Percentiles rank a stretch among this genome's conserved stretches.
Conservation (phyloP, 2,329 filamentous ascomycete species). For the Fusarium coicis region DNA sequence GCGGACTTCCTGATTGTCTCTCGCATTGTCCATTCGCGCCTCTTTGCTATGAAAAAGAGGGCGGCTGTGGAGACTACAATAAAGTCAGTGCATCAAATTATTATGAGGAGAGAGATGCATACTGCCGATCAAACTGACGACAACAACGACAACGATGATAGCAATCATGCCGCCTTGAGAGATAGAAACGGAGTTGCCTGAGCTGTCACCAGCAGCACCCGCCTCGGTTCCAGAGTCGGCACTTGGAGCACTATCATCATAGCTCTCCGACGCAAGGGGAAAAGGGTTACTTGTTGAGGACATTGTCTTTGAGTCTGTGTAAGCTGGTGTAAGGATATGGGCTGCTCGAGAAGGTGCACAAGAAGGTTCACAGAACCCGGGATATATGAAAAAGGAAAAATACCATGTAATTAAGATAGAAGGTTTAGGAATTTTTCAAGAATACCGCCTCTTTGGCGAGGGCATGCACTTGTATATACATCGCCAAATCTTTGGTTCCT, state of each 20-base stretch:
- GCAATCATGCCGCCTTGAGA: conserved; percentile 77
- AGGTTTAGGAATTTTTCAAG: background rate
- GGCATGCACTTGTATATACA: conserved; percentile 43
- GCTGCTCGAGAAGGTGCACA: conserved; percentile 1
- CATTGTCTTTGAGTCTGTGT: conserved; percentile 47
- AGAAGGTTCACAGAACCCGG: conserved; percentile 37
- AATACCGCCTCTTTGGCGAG: conserved; percentile 12
- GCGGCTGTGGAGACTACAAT: conserved; percentile 68
- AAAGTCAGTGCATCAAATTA: conserved; percentile 21
- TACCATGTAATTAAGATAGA: conserved; percentile 10
- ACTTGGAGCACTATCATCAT: conserved; percentile 51
- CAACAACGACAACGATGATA: conserved; percentile 77
- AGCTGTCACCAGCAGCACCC: conserved; percentile 73
- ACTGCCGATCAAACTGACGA: conserved; percentile 77
- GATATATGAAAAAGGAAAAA: conserved; percentile 13
- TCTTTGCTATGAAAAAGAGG: conserved; percentile 85
- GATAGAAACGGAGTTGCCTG: conserved; percentile 67
- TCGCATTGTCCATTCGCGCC: conserved; percentile 83
- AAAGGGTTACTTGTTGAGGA: conserved; percentile 53
- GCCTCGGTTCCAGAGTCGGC: conserved; percentile 61
- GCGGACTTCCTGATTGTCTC: conserved; percentile 77
- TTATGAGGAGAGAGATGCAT: conserved; percentile 46
- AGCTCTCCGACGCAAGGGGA: conserved; percentile 56
- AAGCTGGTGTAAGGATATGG: conserved; percentile 7
- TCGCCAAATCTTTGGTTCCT: conserved; percentile 10